Base-by-base conservation (phyloP, 2,329 filamentous ascomycete genomes). In the Trichoderma brevicompactum region DNA sequence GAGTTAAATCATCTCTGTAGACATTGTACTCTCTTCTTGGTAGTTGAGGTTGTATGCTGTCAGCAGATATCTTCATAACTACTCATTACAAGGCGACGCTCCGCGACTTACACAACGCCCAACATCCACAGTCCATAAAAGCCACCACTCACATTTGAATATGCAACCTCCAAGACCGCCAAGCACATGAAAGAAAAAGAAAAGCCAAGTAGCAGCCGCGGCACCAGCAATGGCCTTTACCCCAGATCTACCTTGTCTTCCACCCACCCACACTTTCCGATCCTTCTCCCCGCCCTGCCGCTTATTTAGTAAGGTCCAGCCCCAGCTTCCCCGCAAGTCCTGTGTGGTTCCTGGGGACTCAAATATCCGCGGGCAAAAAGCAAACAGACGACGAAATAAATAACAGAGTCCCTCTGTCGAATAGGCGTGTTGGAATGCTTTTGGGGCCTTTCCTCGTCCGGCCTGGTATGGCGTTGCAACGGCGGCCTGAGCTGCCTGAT, bases 401-500 rank as follows among this genome's bases (percentile, higher is more conserved):
- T 5, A 28, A 28, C 23, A 28, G 23, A 28, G 23, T 2, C 23
- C 23, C 23, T 28, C 23, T 28, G 23, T 28, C 23, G 43, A 62
- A 44, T 12, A 61, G 10, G 36, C 12, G 13, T 49, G 46, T n/a
- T 43, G 46, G 28, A 43, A 15, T 28, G 13, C 9, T 44, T 52
- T 41, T n/a, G 17, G 43, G 9, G 17, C 58, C 38, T 54, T 12
- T 28, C 50, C 60, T 7, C 12, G 58, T 63, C 23, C n/a, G 48
- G 60, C 13, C 28, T 54, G 48, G 60, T 46, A 19, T 36, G 23
- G 38, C 23, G 41, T 46, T 46, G 49, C 36, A 17, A 3, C 13
- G 36, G 28, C 44, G 44, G 49, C 17, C 10, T 48, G 52, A 55
- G 60, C 60, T 64, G 60, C 60, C 60, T 48, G 60, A 64, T 64